These are phyloP conservation scores for Lipomyces oligophaga DNA, from an alignment of 805 yeast genomes.

Conservation along the genomic window DNA sequence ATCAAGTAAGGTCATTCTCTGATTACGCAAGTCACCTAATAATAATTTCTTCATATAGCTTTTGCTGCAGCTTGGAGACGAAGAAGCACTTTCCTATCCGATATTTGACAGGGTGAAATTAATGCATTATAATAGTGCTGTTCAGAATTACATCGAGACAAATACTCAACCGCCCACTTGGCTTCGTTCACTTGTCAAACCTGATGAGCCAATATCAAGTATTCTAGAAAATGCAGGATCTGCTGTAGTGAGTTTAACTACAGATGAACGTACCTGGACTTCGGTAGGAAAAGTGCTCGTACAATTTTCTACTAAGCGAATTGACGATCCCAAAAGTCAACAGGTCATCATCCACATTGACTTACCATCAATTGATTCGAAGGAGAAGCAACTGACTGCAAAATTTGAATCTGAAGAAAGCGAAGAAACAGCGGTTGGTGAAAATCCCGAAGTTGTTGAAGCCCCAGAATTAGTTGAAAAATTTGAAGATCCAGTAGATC, in stretches of 20 bases:
- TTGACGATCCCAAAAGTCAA: not conserved
- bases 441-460: too few species aligned
- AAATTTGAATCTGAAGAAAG: not conserved
- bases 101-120: constrained; percentile 7
- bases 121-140: constrained; percentile 4
- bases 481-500: not conserved
- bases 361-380: not conserved
- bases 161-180: constrained; percentile 12
- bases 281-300: constrained; percentile 11
- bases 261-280: constrained; percentile 11
- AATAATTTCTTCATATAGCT: not conserved
- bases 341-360: constrained; percentile 4
- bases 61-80: constrained; percentile 13
- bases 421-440: too few species aligned
- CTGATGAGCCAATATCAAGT: constrained; percentile 4
- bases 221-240: constrained; percentile 1
- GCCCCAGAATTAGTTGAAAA: too few species aligned
- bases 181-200: constrained; percentile 9
- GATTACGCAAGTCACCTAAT: too few species aligned
- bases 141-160: constrained; percentile 6
- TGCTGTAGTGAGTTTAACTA: constrained; percentile 1
- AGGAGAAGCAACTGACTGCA: not conserved
- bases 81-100: constrained; percentile 9
- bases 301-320: constrained; percentile 5
- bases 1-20: constrained; percentile 1